Conservation (phyloP, 768 basidiomycete genomes). For the Termitomyces sp. region DNA sequence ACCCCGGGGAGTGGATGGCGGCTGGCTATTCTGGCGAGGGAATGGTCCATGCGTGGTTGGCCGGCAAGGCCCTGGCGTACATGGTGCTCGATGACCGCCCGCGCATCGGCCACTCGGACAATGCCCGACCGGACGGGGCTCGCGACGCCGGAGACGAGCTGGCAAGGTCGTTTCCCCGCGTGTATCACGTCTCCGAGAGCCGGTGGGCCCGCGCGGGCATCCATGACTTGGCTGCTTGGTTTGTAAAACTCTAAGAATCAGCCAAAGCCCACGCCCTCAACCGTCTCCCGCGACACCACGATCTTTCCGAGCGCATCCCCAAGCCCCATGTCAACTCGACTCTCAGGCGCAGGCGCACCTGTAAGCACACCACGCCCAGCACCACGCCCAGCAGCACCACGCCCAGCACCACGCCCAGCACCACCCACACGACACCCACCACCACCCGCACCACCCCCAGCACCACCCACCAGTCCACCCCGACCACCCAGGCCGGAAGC, state of each 20-base stretch:
- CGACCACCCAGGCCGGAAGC: background rate
- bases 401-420: too few species aligned
- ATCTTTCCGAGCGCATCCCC: slow-evolving; percentile 14
- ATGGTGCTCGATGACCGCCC: slow-evolving; percentile 55
- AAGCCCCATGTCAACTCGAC: background rate
- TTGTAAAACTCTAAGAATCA: background rate
- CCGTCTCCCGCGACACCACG: slow-evolving; percentile 16
- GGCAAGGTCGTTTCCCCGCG: slow-evolving; percentile 44
- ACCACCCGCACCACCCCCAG: background rate
- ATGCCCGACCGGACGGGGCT: slow-evolving; percentile 1
- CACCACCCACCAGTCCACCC: background rate
- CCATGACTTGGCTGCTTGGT: slow-evolving; percentile 25
- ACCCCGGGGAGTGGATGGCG: slow-evolving; percentile 64
- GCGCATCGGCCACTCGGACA: too few species aligned
- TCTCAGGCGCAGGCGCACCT: background rate
- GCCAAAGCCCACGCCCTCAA: slow-evolving; percentile 16
- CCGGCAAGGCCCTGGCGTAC: slow-evolving; percentile 49
- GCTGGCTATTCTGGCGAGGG: slow-evolving; percentile 72
- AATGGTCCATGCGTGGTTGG: slow-evolving; percentile 67
- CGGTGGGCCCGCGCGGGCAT: slow-evolving; percentile 41
- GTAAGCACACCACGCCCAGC: too few species aligned
- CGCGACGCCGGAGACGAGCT: slow-evolving; percentile 12
- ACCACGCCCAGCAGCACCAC: too few species aligned
- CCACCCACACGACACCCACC: background rate
- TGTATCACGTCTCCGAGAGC: slow-evolving; percentile 38